phyloP scores from a whole-genome alignment of 2,329 filamentous ascomycete species.

The Knufia fluminis region DNA sequence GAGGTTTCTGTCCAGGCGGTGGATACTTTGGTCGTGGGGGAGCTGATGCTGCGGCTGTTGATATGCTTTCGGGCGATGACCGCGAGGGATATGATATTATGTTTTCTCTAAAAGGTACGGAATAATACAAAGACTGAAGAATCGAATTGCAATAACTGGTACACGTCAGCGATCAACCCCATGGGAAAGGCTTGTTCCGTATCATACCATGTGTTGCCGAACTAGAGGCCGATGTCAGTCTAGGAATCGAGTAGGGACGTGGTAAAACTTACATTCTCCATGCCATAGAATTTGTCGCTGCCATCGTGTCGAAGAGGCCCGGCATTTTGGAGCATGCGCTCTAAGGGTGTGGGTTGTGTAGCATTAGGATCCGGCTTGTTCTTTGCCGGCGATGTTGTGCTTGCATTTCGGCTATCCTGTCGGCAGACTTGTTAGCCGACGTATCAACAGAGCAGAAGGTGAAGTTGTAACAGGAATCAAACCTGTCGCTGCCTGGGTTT shows the following conservation, averaged over 20 bases:
- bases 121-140: slow-evolving; percentile 93
- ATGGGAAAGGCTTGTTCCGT: background rate
- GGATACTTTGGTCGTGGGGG: slow-evolving; percentile 38
- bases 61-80: slow-evolving; percentile 60
- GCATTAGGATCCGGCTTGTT: slow-evolving; percentile 46
- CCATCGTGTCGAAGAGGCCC: slow-evolving; percentile 77
- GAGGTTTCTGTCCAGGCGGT: background rate
- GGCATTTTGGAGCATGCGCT: slow-evolving; percentile 71
- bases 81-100: slow-evolving; percentile 81
- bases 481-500: no score
- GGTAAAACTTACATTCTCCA: slow-evolving; percentile 74
- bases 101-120: slow-evolving; percentile 82
- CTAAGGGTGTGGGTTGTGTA: slow-evolving; percentile 49
- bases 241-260: slow-evolving; percentile 11
- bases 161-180: background rate
- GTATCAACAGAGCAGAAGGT: no score
- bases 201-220: slow-evolving; percentile 89
- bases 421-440: background rate
- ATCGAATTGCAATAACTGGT: slow-evolving; percentile 97
- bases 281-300: slow-evolving; percentile 95
- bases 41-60: slow-evolving; percentile 54
- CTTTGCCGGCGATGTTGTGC: slow-evolving; percentile 37
- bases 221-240: slow-evolving; percentile 46
- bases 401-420: slow-evolving; percentile 31
- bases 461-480: no score